Percentiles rank a stretch among this genome's conserved stretches.
phyloP scores from a whole-genome alignment of 202 grass and related monocot species.

The Hordeum pubiflorum region DNA sequence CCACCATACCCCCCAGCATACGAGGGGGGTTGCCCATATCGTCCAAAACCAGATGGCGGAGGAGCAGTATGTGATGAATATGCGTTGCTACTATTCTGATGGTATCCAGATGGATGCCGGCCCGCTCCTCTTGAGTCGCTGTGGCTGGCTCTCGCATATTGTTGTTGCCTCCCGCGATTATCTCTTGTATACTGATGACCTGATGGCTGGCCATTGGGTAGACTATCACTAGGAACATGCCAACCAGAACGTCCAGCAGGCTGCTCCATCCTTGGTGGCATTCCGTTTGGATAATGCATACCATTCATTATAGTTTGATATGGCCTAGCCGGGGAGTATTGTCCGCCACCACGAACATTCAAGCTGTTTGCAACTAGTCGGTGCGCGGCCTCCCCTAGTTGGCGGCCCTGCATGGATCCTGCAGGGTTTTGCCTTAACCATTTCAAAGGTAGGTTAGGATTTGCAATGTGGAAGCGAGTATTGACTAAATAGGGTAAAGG shows the following conservation, averaged over 20 bases:
- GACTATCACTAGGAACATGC: constrained; percentile 29
- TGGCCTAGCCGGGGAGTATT: constrained; percentile 36
- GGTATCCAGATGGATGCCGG: constrained; percentile 28
- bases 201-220: constrained; percentile 34
- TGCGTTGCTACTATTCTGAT: constrained; percentile 28
- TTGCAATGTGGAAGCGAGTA: neutral
- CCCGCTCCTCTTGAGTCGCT: constrained; percentile 23
- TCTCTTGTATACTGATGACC: constrained; percentile 37
- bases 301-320: constrained; percentile 51
- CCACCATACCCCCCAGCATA: constrained; percentile 27
- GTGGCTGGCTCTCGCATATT: constrained; percentile 36
- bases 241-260: constrained; percentile 35
- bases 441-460: constrained; percentile 22
- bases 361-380: constrained; percentile 82
- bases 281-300: constrained; percentile 39
- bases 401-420: constrained; percentile 54
- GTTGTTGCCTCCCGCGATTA: constrained; percentile 34
- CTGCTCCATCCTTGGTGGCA: constrained; percentile 30
- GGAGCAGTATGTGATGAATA: constrained; percentile 29
- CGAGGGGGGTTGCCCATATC: constrained; percentile 27
- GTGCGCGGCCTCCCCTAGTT: constrained; percentile 79
- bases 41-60: constrained; percentile 17
- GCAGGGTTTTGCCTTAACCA: constrained; percentile 67
- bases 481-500: neutral
- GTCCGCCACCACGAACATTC: constrained; percentile 36